Base-by-base conservation (phyloP, 2,329 filamentous ascomycete genomes). In the Lachnellula suecica region DNA sequence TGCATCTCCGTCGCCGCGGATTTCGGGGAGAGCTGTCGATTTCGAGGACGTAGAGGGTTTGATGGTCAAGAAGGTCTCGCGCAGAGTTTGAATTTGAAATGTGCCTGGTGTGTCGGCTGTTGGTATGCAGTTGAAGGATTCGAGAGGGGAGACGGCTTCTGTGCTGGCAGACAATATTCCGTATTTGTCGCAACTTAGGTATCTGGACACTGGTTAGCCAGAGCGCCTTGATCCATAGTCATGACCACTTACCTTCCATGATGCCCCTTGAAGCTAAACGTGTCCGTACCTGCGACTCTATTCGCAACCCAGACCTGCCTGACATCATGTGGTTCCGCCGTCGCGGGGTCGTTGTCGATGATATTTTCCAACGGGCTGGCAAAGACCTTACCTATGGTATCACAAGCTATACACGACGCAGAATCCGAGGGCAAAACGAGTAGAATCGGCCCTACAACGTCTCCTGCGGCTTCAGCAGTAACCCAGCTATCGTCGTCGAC, bases 251-350 rank as follows among this genome's bases (percentile, higher is more conserved):
- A 92, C 87, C 83, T 87, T 57, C 91, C 92, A 71, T 97, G 89
- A 63, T 93, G 88, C 0, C 91, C 90, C 72, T 96, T 97, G 70
- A 99, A 89, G 52, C 88, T 88, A 62, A 90, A 87, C 29, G 81
- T 79, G 58, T 95, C 89, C 1, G 88, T 93, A 3, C 93, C 93
- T 1, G 87, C 82, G 11, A 97, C 86, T 60, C 81, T 82, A 62
- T 88, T 96, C 54, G 89, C 91, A 59, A 97, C 83, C 89, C 93
- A 99, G 15, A 99, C 94, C 74, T 97, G 92, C 55, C 93, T 79
- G 54, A 97, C 92, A 69, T 97, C 92, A 70, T 97, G 92, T 45
- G 94, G 94, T 72, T 99, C 94, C 8, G 93, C 91, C 4, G 85
- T 96, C n/a, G 79, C 70, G 3, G 89, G 82, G 67, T 96, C 88